phyloP scores from a whole-genome alignment of 2,329 filamentous ascomycete genomes.

The Cercospora berteroae region DNA sequence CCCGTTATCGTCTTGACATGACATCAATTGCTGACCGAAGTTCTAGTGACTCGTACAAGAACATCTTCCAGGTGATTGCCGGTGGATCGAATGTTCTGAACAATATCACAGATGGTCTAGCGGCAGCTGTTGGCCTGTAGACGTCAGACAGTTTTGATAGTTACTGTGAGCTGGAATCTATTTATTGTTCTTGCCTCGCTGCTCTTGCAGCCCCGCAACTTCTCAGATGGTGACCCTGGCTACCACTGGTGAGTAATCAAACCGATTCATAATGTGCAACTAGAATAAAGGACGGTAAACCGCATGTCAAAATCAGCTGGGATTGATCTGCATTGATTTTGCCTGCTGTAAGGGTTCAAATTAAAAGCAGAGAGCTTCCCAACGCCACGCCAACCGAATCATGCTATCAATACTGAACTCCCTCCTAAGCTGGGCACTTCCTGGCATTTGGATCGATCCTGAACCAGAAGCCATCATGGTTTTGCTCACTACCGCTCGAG shows the following conservation, averaged over 20 bases:
- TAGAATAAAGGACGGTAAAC: too few species aligned
- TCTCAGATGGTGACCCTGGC: background rate
- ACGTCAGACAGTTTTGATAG: too few species aligned
- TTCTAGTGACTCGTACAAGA: constrained; percentile 28
- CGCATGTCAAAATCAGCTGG: background rate
- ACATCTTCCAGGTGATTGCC: constrained; percentile 27
- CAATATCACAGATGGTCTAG: constrained; percentile 29
- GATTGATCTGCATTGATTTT: background rate
- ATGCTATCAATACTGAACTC: background rate
- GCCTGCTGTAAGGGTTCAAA: background rate
- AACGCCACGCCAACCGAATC: background rate
- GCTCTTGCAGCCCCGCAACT: background rate
- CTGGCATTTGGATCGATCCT: background rate
- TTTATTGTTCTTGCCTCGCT: too few species aligned
- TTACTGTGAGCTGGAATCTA: background rate
- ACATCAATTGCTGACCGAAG: background rate
- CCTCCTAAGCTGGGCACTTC: background rate
- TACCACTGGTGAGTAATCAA: background rate
- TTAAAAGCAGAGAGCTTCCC: background rate
- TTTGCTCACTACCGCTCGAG: background rate
- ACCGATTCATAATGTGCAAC: background rate
- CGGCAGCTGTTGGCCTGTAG: constrained; percentile 29
- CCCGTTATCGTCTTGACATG: background rate
- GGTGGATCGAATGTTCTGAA: constrained; percentile 33
- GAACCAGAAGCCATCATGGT: constrained; percentile 2